Base-by-base conservation (phyloP, 305 asterid species). In the Stenogyne calaminthoides region DNA sequence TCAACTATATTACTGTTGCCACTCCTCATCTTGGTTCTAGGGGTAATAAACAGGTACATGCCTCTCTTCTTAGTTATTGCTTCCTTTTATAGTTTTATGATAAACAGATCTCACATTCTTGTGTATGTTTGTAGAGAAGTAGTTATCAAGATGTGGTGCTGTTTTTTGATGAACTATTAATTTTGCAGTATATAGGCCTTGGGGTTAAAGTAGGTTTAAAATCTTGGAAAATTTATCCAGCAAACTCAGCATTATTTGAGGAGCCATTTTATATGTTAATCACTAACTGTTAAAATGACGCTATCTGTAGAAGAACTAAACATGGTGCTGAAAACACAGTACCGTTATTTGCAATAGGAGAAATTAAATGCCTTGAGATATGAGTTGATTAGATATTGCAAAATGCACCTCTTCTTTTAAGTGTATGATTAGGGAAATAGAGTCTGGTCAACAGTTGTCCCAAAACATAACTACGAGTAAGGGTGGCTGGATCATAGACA, bases 21-120 rank as follows among this genome's bases (percentile, higher is more conserved):
- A 89, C 96, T 80, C 99, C 99, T 72, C 99, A 95, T 87, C 97
- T 95, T 78, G 99, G 98, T 78, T 95, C 99, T 36, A 87, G 97
- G 86, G 99, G 99, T 65, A 86, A 95, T 81, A 89, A 88, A 86
- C 99, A 95, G 97, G 99, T 95, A 81, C 61, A 37, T 66, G 25
- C 70, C 76, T 51, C 68, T 42, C 34, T 69, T 65, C 34, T 44
- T 67, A 9, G 12, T 14, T 52, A 39, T 54, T 71, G 40, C 37
- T 15, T 64, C 68, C 18, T 9, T 47, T 52, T 58, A 25, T 27
- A 25, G 16, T n/a, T 58, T 58, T 56, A 39, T 37, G 34, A 47
- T 58, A 46, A 72, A 27, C 71, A 75, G 39, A 36, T 7, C 8
- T 19, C 2, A 36, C 62, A 36, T 59, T 40, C 6, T 61, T 61